A percentile compares a stretch with the other conserved stretches of the same genome.
These are phyloP conservation scores for Auricularia heimuer DNA, from an alignment of 768 basidiomycete genomes.

Conservation along the genomic window DNA sequence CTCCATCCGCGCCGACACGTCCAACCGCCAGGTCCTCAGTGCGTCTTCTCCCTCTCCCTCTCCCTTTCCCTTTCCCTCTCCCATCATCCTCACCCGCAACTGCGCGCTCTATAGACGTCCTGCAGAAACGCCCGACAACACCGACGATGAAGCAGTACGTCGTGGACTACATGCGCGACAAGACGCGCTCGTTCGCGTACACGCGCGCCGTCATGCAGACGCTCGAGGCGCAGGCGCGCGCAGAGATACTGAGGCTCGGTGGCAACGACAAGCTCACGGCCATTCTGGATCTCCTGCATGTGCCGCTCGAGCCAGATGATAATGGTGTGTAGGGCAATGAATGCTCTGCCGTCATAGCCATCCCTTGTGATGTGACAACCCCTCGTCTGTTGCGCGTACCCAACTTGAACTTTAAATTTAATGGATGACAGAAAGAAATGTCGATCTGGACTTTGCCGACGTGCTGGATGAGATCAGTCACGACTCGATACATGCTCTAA, in stretches of 20 bases:
- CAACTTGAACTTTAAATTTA: no score
- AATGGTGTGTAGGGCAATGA: neutral
- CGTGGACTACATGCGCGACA: constrained; percentile 65
- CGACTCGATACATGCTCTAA: no score
- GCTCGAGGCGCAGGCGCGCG: constrained; percentile 56
- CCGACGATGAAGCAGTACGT: constrained; percentile 72
- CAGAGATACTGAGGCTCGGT: constrained; percentile 63
- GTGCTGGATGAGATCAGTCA: no score
- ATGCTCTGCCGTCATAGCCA: neutral
- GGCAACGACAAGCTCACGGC: constrained; percentile 53
- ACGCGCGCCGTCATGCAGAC: constrained; percentile 58
- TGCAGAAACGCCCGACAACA: constrained; percentile 79
- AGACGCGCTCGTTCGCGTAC: constrained; percentile 82
- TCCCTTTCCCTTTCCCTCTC: neutral
- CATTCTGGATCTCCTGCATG: constrained; percentile 16
- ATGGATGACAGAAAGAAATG: no score
- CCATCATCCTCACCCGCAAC: neutral
- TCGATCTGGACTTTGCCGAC: no score
- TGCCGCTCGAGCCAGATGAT: neutral
- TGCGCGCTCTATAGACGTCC: constrained; percentile 47
- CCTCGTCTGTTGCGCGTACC: no score
- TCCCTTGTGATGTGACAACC: no score
- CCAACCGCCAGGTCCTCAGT: constrained; percentile 81
- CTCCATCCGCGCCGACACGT: constrained; percentile 65
- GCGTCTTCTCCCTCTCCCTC: constrained; percentile 17